Base-by-base conservation (phyloP, 1,284 basidiomycete species). In the Cryptococcus sp. region DNA sequence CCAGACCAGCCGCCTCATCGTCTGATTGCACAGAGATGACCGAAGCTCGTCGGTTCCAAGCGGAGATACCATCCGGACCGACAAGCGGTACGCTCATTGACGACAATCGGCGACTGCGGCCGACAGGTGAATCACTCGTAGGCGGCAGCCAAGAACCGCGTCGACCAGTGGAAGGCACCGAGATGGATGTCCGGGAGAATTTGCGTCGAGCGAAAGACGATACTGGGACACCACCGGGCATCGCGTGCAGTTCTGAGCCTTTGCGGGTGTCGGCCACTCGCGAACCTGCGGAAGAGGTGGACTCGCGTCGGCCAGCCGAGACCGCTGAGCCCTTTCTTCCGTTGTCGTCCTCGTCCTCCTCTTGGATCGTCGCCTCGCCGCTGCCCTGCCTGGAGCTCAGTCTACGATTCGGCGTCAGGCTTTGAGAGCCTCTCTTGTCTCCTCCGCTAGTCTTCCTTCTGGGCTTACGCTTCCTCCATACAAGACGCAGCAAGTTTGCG, bases 31-130 rank as follows among this genome's bases (percentile, higher is more conserved):
- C 57, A 22, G 65, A 64, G 42, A 76, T 70, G 50, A 76, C 64
- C 7, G 74, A 74, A 2, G 72, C 66, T 58, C 72, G 74, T n/a
- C 74, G 66, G 40, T 58, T 68, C 75, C 75, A 77, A 3, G 75
- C 75, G 19, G 67, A 64, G 42, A 68, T 63, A 11, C 68, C 72
- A 46, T 72, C 71, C 0, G 70, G 64, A 11, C 65, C 62, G 7
- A 61, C 59, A 1, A 72, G 53, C 6, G 71, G 68, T 13, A 58
- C 64, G 1, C 66, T 57, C 59, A 71, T 71, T 11, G 68, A 71
- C 2, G 73, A 75, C 17, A 67, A 50, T 15, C 75, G 61, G 35
- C 72, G 60, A 35, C 50, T 59, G 17, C 72, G 61, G 10, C 55
- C 51, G 16, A 57, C 54, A 17, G 54, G 41, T 5, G 53, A 40